Evolutionary conservation across 176 grass and related monocot species (phyloP), one percentile per base, ranked within the genome.

Genomic region (Bolboschoenus planiculmis): DNA sequence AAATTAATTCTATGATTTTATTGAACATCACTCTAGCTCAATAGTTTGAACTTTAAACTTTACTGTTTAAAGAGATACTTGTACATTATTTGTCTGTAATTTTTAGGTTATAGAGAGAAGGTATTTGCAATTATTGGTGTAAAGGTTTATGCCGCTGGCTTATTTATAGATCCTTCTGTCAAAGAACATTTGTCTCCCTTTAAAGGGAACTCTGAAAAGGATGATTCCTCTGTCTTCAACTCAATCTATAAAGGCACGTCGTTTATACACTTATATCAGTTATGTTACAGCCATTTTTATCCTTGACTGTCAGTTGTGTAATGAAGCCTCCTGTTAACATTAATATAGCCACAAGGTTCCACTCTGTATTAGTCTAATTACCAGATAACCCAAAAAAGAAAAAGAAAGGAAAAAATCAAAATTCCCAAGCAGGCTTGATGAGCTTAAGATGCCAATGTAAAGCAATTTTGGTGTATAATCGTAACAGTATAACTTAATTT

Each of bases 31-130:
- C 18, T 68, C 0, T 21, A 40, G 34, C 21, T 34, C 60, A 63
- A 16, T 33, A 33, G 13, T 4, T 68, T 68, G 2, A 78, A 50
- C n/a, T 56, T 62, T 31, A 30, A n/a, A 15, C 11, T 53, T 14
- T 53, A 2, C 3, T 63, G 56, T 36, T 34, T 26, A 18, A n/a
- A 61, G 15, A 75, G 33, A 83, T 63, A 20, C 79, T 56, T 74
- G 88, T 84, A 34, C 80, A 81, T 83, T 67, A 73, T 59, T 34
- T 64, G 9, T 85, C 33, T 78, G 42, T 67, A n/a, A 79, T 80
- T 88, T 89, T 61, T 85, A 97, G 91, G 94, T 87, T 97, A 86
- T 83, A 97, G 94, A 86, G 94, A 97, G 7, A 94, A 92, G 85
- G 91, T 97, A 35, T 97, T 97, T 85, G 88, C 88, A 54, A 89